Conservation (phyloP, 345 rosid species). For the Lepidium aucheri region DNA sequence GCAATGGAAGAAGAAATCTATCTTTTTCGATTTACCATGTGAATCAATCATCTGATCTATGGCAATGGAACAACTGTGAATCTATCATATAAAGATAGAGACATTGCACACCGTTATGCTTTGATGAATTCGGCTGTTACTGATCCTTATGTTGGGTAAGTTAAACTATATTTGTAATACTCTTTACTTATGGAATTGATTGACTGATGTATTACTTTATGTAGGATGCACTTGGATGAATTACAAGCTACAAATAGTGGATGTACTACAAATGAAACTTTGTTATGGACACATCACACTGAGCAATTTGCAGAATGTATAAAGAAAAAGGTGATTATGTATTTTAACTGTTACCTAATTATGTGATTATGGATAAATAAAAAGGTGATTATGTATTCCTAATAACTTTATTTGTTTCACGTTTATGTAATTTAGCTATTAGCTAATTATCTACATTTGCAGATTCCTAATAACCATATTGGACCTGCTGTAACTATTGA, state of each 20-base stretch:
- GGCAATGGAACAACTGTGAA: neutral
- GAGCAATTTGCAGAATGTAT: neutral
- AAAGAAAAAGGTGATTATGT: neutral
- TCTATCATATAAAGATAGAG: neutral
- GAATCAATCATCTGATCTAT: no score
- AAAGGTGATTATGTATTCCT: neutral
- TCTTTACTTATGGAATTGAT: no score
- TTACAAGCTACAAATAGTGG: neutral
- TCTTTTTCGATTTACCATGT: neutral
- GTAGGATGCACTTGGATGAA: neutral
- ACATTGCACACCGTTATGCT: neutral
- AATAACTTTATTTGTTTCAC: no score
- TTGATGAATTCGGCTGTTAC: neutral
- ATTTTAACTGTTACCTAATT: no score
- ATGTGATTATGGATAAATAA: neutral
- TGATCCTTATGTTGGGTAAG: neutral
- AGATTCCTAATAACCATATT: neutral
- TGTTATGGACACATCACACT: neutral
- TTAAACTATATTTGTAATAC: neutral
- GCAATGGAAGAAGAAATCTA: neutral
- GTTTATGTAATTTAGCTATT: no score
- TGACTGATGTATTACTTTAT: no score
- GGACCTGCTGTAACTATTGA: no score
- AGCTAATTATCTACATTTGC: neutral
- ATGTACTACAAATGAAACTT: neutral